Evolutionary conservation across 2,329 filamentous ascomycete genomes (phyloP).

Genomic region (Hypoxylon sp.): DNA sequence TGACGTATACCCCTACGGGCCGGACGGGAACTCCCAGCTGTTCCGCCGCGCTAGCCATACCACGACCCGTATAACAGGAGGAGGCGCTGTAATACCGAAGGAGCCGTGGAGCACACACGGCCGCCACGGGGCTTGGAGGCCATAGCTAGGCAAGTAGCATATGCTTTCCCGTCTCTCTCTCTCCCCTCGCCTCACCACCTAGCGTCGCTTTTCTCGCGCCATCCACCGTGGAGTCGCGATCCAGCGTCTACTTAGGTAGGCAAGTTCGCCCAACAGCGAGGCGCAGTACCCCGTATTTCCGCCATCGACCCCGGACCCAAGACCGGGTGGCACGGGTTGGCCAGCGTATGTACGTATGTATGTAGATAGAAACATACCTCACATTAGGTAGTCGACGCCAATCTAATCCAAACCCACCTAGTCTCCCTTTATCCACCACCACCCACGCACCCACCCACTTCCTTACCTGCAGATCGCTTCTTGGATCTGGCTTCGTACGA

Average conservation of each 20-base stretch:
- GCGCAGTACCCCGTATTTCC: slow-evolving; percentile 36
- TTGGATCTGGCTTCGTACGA: slow-evolving; percentile 13
- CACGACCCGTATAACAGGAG: slow-evolving; percentile 30
- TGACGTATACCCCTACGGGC: slow-evolving; percentile 16
- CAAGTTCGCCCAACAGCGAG: slow-evolving; percentile 27
- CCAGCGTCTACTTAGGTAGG: not conserved
- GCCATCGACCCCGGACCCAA: slow-evolving; percentile 13
- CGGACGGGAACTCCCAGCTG: slow-evolving; percentile 33
- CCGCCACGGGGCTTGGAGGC: slow-evolving; percentile 24
- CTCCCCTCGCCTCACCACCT: not conserved
- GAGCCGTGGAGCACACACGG: slow-evolving; percentile 29
- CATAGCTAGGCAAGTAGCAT: not conserved
- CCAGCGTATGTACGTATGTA: not conserved
- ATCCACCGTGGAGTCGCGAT: slow-evolving; percentile 7
- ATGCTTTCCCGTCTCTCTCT: not conserved
- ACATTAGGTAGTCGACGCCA: slow-evolving; percentile 4
- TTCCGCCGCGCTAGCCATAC: slow-evolving; percentile 13
- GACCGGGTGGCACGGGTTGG: slow-evolving; percentile 9
- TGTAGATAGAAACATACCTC: not conserved
- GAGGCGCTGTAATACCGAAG: slow-evolving; percentile 42
- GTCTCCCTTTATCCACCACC: slow-evolving; percentile 6
- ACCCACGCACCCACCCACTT: not conserved
- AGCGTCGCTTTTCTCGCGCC: not conserved
- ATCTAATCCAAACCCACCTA: slow-evolving; percentile 28
- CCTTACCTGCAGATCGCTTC: not conserved